A percentile compares a stretch with the other conserved stretches of the same genome.
Evolutionary conservation across 2,329 filamentous ascomycete genomes (phyloP).

Genomic region (Lasiodiplodia citricola): DNA sequence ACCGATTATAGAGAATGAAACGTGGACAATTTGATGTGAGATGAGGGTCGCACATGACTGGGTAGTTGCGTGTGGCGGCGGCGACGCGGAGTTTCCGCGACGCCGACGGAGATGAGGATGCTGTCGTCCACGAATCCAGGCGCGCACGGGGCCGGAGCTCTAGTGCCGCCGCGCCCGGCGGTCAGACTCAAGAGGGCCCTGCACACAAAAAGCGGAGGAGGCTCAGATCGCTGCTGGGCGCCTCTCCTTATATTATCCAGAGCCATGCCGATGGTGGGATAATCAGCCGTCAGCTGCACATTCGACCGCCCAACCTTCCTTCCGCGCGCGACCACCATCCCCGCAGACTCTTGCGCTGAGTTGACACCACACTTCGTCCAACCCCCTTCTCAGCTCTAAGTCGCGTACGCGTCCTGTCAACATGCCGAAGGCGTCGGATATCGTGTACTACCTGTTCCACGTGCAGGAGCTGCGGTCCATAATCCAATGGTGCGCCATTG

Average conservation of each 20-base stretch:
- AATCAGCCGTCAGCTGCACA: constrained; percentile 1
- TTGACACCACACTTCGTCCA: background rate
- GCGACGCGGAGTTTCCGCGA: constrained; percentile 13
- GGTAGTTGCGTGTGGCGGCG: background rate
- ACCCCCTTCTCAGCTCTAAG: background rate
- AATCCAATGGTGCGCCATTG: constrained; percentile 76
- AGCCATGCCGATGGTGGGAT: constrained; percentile 4
- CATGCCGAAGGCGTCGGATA: constrained; percentile 52
- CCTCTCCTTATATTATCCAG: constrained; percentile 16
- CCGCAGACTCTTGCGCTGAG: background rate
- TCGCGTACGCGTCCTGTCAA: constrained; percentile 22
- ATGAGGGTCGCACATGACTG: background rate
- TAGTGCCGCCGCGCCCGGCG: constrained; percentile 5
- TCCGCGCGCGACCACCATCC: background rate
- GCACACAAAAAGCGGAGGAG: constrained; percentile 22
- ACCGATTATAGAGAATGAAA: background rate
- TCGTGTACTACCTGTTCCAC: constrained; percentile 76
- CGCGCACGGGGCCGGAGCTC: background rate
- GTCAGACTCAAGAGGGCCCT: background rate
- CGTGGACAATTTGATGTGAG: background rate
- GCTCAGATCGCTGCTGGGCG: constrained; percentile 17
- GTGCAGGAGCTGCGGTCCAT: constrained; percentile 80
- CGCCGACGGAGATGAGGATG: too few species aligned
- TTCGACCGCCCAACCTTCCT: background rate
- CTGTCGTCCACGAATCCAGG: background rate